Percentiles rank a stretch among this genome's conserved stretches.
These are phyloP conservation scores for Fusarium acutatum DNA, from an alignment of 2,329 filamentous ascomycete species.

Conservation along the genomic window DNA sequence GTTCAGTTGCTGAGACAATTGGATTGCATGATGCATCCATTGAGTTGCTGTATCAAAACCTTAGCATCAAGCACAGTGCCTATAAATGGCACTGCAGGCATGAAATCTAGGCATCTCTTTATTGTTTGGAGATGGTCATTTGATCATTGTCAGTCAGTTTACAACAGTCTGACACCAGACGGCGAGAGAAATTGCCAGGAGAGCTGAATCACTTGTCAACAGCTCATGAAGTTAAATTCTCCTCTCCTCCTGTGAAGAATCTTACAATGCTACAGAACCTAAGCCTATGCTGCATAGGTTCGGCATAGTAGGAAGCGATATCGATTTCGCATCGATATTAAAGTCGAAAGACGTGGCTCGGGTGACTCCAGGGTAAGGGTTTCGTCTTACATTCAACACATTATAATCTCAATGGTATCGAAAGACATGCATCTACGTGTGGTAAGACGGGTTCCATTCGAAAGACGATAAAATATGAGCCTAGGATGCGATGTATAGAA, in stretches of 20 bases:
- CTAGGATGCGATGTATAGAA: neutral
- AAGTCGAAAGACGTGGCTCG: too few species aligned
- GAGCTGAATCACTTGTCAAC: neutral
- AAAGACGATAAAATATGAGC: neutral
- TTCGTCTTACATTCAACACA: neutral
- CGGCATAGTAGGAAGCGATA: too few species aligned
- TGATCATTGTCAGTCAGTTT: neutral
- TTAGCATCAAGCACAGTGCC: neutral
- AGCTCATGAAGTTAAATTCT: neutral
- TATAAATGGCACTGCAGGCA: neutral
- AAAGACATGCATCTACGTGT: neutral
- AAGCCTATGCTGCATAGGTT: neutral
- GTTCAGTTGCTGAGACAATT: neutral
- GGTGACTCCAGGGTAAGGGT: too few species aligned
- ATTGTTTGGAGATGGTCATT: too few species aligned
- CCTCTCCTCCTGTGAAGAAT: neutral
- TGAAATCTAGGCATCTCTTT: neutral
- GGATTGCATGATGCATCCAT: neutral
- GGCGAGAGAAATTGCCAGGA: neutral
- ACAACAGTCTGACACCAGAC: too few species aligned
- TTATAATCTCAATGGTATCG: too few species aligned
- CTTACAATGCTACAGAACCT: too few species aligned
- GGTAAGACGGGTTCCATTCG: neutral
- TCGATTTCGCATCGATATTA: too few species aligned
- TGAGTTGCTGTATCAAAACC: neutral